These are phyloP conservation scores for Hemerocallis citrina DNA, from an alignment of 106 monocot genomes.

Conservation along the genomic window DNA sequence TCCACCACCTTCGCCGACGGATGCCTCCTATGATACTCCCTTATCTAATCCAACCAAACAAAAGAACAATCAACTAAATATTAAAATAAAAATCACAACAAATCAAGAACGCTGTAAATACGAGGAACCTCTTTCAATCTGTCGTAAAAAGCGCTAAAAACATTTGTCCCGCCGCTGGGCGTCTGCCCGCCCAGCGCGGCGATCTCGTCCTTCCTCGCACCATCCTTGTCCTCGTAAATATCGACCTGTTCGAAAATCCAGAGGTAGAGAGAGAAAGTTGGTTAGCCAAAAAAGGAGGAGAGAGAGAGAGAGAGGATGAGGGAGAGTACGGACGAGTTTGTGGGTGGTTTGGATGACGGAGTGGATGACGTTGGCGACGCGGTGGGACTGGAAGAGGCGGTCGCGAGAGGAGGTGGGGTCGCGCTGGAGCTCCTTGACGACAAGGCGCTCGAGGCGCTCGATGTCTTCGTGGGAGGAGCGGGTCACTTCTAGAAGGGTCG, in stretches of 20 bases:
- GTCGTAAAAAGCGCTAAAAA: slow-evolving; percentile 81
- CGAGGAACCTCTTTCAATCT: slow-evolving; percentile 71
- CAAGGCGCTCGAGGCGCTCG: slow-evolving; percentile 82
- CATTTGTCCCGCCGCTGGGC: slow-evolving; percentile 29
- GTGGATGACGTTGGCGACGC: slow-evolving; percentile 85
- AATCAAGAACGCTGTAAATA: not conserved
- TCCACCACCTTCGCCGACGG: slow-evolving; percentile 65
- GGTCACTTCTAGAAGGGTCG: slow-evolving; percentile 87
- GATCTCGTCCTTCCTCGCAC: slow-evolving; percentile 88
- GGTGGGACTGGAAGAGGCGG: slow-evolving; percentile 85
- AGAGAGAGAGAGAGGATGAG: not conserved
- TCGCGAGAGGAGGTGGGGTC: slow-evolving; percentile 76
- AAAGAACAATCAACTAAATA: not conserved
- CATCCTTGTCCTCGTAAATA: slow-evolving; percentile 83
- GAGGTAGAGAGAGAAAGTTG: not conserved
- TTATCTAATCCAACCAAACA: slow-evolving; percentile 40
- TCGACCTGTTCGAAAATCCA: slow-evolving; percentile 56
- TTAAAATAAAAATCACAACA: not conserved
- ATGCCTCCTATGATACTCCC: slow-evolving; percentile 87
- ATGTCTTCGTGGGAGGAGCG: slow-evolving; percentile 89
- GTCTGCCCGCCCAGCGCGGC: slow-evolving; percentile 69
- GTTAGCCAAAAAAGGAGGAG: not conserved
- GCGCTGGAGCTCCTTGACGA: slow-evolving; percentile 86
- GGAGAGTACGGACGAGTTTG: slow-evolving; percentile 45
- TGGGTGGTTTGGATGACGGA: slow-evolving; percentile 47